Evolutionary conservation across 345 rosid species (phyloP), one percentile per base, ranked within the genome.

Genomic region (Aquilaria malaccensis): DNA sequence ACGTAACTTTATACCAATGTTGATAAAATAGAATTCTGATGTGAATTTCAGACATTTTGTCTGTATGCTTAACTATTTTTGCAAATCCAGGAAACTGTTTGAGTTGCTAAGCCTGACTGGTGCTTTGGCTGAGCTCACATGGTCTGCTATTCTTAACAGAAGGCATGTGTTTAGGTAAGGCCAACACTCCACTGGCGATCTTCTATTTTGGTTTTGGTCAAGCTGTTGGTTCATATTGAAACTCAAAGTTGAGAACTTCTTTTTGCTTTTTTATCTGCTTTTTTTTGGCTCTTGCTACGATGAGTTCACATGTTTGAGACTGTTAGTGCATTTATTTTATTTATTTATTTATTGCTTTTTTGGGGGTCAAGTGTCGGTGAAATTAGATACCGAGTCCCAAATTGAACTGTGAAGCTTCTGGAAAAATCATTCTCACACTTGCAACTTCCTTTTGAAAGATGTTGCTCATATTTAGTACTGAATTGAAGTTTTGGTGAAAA

Each of bases 61-160:
- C 53, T 52, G 43, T 37, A 57, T 32, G 53, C 51, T 59, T 71
- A n/a, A 29, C 45, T 52, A 52, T 66, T 37, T 52, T 22, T 47
- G 13, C 47, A 33, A 48, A 62, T 71, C 67, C 84, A 90, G 95
- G 85, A 85, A 78, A 64, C 79, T 90, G 72, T 87, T 90, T 66
- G 97, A 90, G 77, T 77, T 85, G 48, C 83, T 90, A 46, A 75
- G 81, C 82, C 82, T 90, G 55, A 85, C 97, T 48, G 90, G 90
- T 65, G 95, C 97, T 78, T 79, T 90, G 73, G 82, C 95, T 50
- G 97, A 85, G 79, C 85, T 83, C 60, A 63, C 88, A 56, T 90
- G 95, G 95, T 85, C 95, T 45, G 77, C 81, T 61, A 87, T 90
- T 81, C 84, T 89, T 50, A 76, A 77, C 72, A 81, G 80, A 77